Conservation (phyloP, 768 basidiomycete species). For the Kwoniella sp. region DNA sequence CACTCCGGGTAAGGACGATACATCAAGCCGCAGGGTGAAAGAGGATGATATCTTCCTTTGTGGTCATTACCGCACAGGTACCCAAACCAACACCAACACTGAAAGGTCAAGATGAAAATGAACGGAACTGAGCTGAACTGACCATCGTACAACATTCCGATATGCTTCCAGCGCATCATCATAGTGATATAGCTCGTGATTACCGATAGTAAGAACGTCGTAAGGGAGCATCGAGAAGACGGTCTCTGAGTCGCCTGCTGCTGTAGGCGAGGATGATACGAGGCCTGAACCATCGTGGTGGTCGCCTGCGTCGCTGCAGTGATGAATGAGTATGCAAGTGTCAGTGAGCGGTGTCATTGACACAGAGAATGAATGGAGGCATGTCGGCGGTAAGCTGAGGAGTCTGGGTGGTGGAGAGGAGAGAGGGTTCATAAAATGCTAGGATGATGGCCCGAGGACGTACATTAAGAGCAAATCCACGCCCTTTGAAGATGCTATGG, state of each 20-base stretch:
- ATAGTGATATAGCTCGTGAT: constrained; percentile 77
- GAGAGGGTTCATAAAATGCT: too few species aligned
- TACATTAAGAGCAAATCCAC: constrained; percentile 77
- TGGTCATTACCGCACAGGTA: constrained; percentile 11
- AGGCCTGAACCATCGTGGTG: constrained; percentile 55
- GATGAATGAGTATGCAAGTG: constrained; percentile 59
- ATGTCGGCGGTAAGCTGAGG: too few species aligned
- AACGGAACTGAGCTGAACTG: too few species aligned
- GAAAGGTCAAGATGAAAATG: too few species aligned
- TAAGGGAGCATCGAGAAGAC: constrained; percentile 74
- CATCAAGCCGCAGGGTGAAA: neutral
- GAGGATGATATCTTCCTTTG: neutral
- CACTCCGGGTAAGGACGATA: too few species aligned
- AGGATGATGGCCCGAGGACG: too few species aligned
- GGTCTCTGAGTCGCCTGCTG: constrained; percentile 62
- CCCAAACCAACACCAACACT: too few species aligned
- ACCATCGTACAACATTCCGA: constrained; percentile 38
- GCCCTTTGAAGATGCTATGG: constrained; percentile 69
- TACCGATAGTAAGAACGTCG: constrained; percentile 81
- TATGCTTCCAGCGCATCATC: constrained; percentile 36
- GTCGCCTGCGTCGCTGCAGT: constrained; percentile 58
- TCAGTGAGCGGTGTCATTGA: neutral
- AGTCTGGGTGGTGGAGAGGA: too few species aligned
- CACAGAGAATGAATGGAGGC: too few species aligned
- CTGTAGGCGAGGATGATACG: constrained; percentile 40